These are phyloP conservation scores for Chalaropsis ovoidea DNA, from an alignment of 2,329 filamentous ascomycete species.

Conservation along the genomic window DNA sequence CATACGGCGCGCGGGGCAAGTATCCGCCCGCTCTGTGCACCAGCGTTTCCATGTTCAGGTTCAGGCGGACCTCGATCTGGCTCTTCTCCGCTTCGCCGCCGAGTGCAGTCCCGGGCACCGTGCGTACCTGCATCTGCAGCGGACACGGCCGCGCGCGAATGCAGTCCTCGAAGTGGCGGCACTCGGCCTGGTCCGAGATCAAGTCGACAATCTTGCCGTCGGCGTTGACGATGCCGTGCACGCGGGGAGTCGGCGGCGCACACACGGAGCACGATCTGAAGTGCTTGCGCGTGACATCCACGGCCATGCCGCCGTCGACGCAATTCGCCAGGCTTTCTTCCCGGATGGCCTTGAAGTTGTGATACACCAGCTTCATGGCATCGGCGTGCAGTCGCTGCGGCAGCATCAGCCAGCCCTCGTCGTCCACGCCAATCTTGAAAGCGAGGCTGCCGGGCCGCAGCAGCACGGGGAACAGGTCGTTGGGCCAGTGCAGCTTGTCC, in stretches of 20 bases:
- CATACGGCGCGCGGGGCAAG: conserved; percentile 21
- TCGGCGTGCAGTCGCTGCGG: conserved; percentile 17
- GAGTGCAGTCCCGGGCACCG: neutral
- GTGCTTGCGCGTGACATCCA: neutral
- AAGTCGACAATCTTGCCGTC: conserved; percentile 22
- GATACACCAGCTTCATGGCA: conserved; percentile 16
- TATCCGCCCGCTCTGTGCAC: conserved; percentile 26
- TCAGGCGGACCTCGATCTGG: conserved; percentile 24
- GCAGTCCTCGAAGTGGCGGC: conserved; percentile 22
- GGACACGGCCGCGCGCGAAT: conserved; percentile 21
- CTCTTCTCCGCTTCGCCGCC: neutral
- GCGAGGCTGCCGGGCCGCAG: conserved; percentile 8
- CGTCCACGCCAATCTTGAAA: neutral
- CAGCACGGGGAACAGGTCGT: conserved; percentile 10
- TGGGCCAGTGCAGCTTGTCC: conserved; percentile 12
- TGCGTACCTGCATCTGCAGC: conserved; percentile 20
- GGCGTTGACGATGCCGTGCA: conserved; percentile 13
- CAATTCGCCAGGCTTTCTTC: neutral
- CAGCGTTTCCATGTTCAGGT: conserved; percentile 25
- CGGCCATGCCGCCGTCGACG: neutral
- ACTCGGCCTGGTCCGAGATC: conserved; percentile 19
- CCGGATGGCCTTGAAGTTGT: conserved; percentile 17
- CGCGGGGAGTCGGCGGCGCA: conserved; percentile 13
- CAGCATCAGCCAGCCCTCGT: conserved; percentile 18
- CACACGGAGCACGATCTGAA: conserved; percentile 11